phyloP scores from a whole-genome alignment of 139 green algal genomes.

The Chlorella sp. region DNA sequence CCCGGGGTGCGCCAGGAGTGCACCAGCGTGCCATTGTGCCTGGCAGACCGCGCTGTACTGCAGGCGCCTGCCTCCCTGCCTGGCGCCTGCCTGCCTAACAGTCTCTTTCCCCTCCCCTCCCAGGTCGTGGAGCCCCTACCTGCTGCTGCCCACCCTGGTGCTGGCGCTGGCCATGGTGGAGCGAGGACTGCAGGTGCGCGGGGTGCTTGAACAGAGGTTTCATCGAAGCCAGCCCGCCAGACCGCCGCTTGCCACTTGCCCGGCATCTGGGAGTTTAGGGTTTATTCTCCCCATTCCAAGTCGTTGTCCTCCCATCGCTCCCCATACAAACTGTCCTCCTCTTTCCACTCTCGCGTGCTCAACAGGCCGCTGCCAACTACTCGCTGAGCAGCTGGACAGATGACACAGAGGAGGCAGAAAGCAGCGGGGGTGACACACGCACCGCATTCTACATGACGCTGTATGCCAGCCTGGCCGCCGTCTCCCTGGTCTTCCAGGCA shows the following conservation, averaged over 20 bases:
- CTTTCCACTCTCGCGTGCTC: neutral
- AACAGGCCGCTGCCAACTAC: slow-evolving; percentile 81
- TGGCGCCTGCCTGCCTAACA: no score
- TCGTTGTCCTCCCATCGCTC: no score
- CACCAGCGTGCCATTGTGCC: no score
- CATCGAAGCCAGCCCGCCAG: no score
- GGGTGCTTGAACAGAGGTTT: no score
- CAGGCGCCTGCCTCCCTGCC: no score
- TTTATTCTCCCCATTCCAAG: no score
- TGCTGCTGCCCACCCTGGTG: slow-evolving; percentile 67
- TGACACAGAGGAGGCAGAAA: slow-evolving; percentile 16
- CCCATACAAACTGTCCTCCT: no score
- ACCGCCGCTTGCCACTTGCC: neutral
- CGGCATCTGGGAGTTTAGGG: no score
- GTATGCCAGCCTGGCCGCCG: slow-evolving; percentile 75
- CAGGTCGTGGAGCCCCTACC: slow-evolving; percentile 67
- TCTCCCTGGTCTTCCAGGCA: slow-evolving; percentile 61
- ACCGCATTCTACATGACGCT: slow-evolving; percentile 66
- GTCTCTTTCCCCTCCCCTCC: no score
- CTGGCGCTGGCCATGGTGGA: slow-evolving; percentile 47
- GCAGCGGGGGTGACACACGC: neutral
- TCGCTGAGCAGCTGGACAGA: slow-evolving; percentile 63
- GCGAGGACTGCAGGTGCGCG: slow-evolving; percentile 48
- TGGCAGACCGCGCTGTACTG: no score
- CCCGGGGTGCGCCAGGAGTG: no score